Conservation (phyloP, 2,329 filamentous ascomycete species). For the Neofusicoccum cordaticola region DNA sequence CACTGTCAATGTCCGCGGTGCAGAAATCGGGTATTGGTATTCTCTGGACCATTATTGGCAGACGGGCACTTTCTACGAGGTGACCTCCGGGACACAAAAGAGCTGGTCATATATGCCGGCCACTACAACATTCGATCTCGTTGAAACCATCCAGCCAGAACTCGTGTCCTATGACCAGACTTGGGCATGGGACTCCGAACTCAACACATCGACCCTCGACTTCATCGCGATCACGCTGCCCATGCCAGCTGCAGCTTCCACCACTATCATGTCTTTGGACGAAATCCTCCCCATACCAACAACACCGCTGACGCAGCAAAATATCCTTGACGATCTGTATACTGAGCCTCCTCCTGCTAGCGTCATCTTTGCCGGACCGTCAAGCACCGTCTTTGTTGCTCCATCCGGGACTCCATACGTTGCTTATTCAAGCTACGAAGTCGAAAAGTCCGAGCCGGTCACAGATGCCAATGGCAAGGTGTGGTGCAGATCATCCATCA, state of each 20-base stretch:
- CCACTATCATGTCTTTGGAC: constrained; percentile 28
- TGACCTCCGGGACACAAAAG: background rate
- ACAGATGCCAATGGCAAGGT: constrained; percentile 27
- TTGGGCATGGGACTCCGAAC: constrained; percentile 19
- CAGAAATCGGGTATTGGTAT: constrained; percentile 35
- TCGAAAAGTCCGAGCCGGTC: constrained; percentile 32
- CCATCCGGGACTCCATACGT: constrained; percentile 41
- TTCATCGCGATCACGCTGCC: background rate
- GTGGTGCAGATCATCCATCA: constrained; percentile 31
- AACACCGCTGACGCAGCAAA: constrained; percentile 21
- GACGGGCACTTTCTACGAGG: background rate
- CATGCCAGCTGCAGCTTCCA: constrained; percentile 31
- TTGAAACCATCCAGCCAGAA: constrained; percentile 25
- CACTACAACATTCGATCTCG: constrained; percentile 31
- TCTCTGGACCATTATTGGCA: constrained; percentile 15
- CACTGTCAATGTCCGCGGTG: constrained; percentile 33
- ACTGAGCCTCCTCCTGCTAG: constrained; percentile 24
- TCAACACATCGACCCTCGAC: constrained; percentile 19
- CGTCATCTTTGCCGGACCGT: constrained; percentile 25
- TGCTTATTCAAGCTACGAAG: constrained; percentile 43
- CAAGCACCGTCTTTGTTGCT: constrained; percentile 23
- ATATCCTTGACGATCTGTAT: constrained; percentile 21
- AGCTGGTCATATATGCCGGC: constrained; percentile 31
- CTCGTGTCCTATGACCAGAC: constrained; percentile 23
- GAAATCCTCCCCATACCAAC: constrained; percentile 26